Evolutionary conservation across 169 alveolate species (phyloP).

Genomic region (Cytauxzoon felis): DNA sequence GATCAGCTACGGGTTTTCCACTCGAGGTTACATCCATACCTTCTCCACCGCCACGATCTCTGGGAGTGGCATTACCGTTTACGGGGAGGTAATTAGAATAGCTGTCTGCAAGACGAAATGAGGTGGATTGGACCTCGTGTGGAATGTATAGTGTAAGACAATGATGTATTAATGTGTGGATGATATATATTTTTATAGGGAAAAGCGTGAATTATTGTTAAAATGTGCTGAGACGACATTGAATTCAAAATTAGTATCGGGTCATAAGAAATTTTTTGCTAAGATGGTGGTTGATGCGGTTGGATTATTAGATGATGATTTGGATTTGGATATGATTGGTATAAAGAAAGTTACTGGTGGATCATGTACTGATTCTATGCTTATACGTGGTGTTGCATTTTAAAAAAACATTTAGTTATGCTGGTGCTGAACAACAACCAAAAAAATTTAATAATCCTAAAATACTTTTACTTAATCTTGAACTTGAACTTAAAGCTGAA

Average conservation of each 20-base stretch:
- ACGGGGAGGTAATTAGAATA: too few relatives aligned
- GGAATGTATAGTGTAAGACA: neutral
- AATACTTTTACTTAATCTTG: constrained; percentile 90
- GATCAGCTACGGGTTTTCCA: too few relatives aligned
- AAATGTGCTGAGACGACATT: constrained; percentile 97
- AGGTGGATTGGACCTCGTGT: too few relatives aligned
- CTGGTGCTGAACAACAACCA: constrained; percentile 99
- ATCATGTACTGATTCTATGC: constrained; percentile 84
- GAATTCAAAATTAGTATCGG: constrained; percentile 91
- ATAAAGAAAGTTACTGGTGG: constrained; percentile 97
- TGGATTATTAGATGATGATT: constrained; percentile 84
- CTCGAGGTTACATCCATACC: too few relatives aligned
- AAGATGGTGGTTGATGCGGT: constrained; percentile 95
- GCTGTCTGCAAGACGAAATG: too few relatives aligned
- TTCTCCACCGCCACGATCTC: too few relatives aligned
- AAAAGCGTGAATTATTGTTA: constrained; percentile 80
- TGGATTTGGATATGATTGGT: constrained; percentile 92
- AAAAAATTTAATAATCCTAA: constrained; percentile 90
- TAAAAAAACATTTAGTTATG: constrained; percentile 97
- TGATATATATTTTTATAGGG: constrained; percentile 63
- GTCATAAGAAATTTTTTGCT: constrained; percentile 91
- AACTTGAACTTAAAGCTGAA: constrained; percentile 96
- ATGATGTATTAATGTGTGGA: neutral
- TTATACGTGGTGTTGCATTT: constrained; percentile 97
- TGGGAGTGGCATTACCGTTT: too few relatives aligned